Percentiles rank a stretch among this genome's conserved stretches.
Conservation (phyloP, 805 yeast species). For the Zygotorulaspora chibaensis region DNA sequence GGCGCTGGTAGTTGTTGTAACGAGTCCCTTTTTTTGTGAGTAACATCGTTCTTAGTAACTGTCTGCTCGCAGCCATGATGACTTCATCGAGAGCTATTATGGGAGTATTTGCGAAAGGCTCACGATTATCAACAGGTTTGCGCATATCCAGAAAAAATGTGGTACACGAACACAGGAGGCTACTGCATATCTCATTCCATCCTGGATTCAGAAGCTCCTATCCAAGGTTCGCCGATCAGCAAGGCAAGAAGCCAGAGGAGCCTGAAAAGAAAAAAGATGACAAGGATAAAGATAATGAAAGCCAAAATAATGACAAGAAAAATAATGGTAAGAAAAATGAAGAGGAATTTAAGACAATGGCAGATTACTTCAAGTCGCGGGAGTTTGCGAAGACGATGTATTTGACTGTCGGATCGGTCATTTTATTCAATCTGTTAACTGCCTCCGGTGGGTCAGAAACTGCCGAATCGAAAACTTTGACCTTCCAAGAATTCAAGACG, state of each 20-base stretch:
- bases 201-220: not conserved
- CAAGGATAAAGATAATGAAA: constrained; percentile 1
- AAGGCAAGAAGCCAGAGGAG: not conserved
- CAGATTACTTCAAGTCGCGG: constrained; percentile 40
- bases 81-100: not conserved
- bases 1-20: not conserved
- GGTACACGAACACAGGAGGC: not conserved
- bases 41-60: not conserved
- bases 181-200: not conserved
- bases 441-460: constrained; percentile 18
- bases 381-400: constrained; percentile 40
- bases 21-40: not conserved
- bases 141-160: not conserved
- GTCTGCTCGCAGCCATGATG: not conserved
- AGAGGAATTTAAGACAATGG: constrained; percentile 27
- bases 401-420: constrained; percentile 38
- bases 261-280: constrained; percentile 1
- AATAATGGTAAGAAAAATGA: constrained; percentile 10
- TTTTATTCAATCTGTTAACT: constrained; percentile 35
- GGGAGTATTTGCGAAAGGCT: not conserved
- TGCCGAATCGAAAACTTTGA: constrained; percentile 33
- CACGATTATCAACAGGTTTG: not conserved
- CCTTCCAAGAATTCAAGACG: constrained; percentile 84
- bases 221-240: not conserved
- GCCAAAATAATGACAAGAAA: constrained; percentile 8